Percentiles rank a stretch among this genome's conserved stretches.
These are phyloP conservation scores for Pueraria montana DNA, from an alignment of 306 rosid species.

Conservation along the genomic window DNA sequence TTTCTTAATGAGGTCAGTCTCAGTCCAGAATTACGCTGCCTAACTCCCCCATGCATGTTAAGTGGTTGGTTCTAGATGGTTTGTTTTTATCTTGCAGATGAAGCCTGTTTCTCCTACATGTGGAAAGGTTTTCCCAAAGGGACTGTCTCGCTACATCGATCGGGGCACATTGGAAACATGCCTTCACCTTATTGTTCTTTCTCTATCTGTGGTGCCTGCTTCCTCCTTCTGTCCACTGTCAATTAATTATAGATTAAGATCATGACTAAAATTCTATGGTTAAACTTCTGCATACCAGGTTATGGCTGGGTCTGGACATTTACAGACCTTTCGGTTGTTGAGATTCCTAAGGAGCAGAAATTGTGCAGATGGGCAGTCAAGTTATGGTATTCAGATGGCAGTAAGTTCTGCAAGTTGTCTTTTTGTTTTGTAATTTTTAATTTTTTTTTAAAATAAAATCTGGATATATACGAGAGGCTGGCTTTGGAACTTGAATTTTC, in stretches of 20 bases:
- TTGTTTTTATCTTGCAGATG: slow-evolving; percentile 61
- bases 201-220: slow-evolving; percentile 85
- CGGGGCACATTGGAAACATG: slow-evolving; percentile 92
- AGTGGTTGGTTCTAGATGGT: slow-evolving; percentile 29
- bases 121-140: slow-evolving; percentile 78
- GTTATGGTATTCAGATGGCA: slow-evolving; percentile 96
- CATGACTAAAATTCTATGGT: slow-evolving; percentile 38
- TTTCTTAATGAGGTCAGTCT: slow-evolving; percentile 89
- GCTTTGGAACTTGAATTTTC: slow-evolving; percentile 23
- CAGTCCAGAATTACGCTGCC: slow-evolving; percentile 46
- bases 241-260: slow-evolving; percentile 32
- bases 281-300: slow-evolving; percentile 68
- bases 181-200: slow-evolving; percentile 92
- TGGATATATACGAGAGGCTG: slow-evolving; percentile 6
- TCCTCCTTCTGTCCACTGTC: slow-evolving; percentile 24
- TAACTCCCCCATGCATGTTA: slow-evolving; percentile 40
- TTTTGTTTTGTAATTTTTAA: neutral
- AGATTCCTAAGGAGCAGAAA: slow-evolving; percentile 92
- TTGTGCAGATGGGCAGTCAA: slow-evolving; percentile 90
- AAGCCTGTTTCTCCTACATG: slow-evolving; percentile 77
- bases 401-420: slow-evolving; percentile 65
- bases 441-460: neutral
- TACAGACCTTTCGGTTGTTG: slow-evolving; percentile 84
- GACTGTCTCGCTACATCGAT: slow-evolving; percentile 85
- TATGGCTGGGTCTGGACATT: slow-evolving; percentile 99